Percentiles rank a stretch among this genome's conserved stretches.
Conservation (phyloP, 2,329 filamentous ascomycete genomes). For the Claviceps lovelessii region DNA sequence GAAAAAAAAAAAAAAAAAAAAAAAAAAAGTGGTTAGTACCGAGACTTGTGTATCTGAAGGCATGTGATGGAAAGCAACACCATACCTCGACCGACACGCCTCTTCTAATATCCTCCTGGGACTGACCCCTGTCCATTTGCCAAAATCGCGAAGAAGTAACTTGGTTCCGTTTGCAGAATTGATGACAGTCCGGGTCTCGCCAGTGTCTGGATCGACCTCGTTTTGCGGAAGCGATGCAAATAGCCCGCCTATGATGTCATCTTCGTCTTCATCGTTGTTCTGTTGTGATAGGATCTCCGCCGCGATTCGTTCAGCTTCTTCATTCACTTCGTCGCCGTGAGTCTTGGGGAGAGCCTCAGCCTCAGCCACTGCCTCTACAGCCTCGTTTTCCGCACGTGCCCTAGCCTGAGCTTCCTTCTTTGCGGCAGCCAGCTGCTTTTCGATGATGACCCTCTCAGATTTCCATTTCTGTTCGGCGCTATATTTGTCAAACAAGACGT, state of each 20-base stretch:
- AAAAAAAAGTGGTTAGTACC: background rate
- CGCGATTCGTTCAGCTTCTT: conserved; percentile 44
- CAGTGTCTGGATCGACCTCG: conserved; percentile 43
- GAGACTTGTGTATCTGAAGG: background rate
- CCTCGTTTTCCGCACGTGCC: conserved; percentile 7
- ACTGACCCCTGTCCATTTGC: conserved; percentile 62
- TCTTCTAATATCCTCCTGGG: conserved; percentile 72
- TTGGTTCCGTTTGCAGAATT: conserved; percentile 38
- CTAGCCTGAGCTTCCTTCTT: conserved; percentile 23
- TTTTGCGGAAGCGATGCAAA: conserved; percentile 47
- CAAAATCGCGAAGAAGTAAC: conserved; percentile 65
- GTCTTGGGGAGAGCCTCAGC: conserved; percentile 19
- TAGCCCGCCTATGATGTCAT: conserved; percentile 35
- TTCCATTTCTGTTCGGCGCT: conserved; percentile 54
- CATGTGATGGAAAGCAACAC: background rate
- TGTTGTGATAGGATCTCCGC: conserved; percentile 42
- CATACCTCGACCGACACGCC: conserved; percentile 63
- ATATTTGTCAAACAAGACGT: conserved; percentile 58
- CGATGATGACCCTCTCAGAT: conserved; percentile 40
- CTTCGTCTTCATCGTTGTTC: conserved; percentile 42
- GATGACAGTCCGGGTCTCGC: conserved; percentile 42
- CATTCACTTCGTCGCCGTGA: conserved; percentile 27
- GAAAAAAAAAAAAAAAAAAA: background rate
- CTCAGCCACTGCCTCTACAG: conserved; percentile 14
- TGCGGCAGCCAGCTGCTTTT: conserved; percentile 43